Conservation (phyloP, 164 flowering plant species). For the Paratinospora sagittata region DNA sequence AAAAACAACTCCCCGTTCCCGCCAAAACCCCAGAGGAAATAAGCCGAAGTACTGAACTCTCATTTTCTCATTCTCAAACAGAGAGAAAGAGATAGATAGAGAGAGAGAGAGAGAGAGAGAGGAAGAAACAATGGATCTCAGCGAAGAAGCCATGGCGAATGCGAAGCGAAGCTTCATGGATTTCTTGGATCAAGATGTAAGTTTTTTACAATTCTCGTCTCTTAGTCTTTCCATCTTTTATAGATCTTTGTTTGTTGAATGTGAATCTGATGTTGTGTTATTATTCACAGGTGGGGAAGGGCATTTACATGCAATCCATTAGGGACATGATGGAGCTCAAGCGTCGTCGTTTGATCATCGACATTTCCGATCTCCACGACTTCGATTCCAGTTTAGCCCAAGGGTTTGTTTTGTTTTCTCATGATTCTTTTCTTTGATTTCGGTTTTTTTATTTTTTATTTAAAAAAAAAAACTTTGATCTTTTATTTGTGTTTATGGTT, state of each 20-base stretch:
- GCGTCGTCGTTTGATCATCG: constrained; percentile 60
- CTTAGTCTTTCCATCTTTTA: constrained; percentile 2
- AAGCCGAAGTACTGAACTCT: background rate
- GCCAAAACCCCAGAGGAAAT: background rate
- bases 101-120: background rate
- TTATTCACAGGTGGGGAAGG: constrained; percentile 30
- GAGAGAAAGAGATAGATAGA: background rate
- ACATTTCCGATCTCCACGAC: constrained; percentile 70
- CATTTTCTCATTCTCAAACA: background rate
- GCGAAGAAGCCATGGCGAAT: constrained; percentile 55
- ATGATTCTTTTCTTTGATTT: background rate
- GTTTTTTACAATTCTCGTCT: background rate
- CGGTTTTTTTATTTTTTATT: background rate
- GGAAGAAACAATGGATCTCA: constrained; percentile 44
- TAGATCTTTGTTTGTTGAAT: background rate
- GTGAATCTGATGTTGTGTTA: constrained; percentile 2
- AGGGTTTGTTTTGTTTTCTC: constrained; percentile 35
- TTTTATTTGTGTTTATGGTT: background rate
- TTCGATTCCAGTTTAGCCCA: constrained; percentile 51
- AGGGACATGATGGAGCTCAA: constrained; percentile 56
- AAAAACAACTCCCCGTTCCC: background rate
- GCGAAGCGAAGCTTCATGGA: constrained; percentile 64
- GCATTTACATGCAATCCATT: constrained; percentile 53
- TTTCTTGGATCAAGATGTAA: constrained; percentile 69
- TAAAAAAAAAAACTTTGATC: too few species aligned